Evolutionary conservation across 116 monocot genomes (phyloP), one percentile per base, ranked within the genome.

Genomic region (Iris pallida): DNA sequence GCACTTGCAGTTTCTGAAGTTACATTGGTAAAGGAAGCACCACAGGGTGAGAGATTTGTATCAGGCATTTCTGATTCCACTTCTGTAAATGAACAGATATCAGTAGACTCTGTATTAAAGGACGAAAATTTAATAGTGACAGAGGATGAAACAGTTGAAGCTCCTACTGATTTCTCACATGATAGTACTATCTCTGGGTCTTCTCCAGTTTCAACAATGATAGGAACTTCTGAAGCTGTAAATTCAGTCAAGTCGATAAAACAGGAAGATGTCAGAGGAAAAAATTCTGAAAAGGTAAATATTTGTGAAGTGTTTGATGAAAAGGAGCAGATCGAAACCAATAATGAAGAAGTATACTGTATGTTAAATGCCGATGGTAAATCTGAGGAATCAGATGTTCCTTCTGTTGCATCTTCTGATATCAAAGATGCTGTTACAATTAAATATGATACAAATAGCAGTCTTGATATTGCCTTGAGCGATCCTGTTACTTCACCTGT

Each of bases 401-500:
- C 49, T 51, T 7, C 7, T 9, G 49, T 51, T 13, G 13, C 7
- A 16, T 70, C 58, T 16, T 4, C n/a, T 63, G 62, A 64, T 70
- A 14, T 6, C 15, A 55, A 20, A 16, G 75, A 75, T 55, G 2
- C 40, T 43, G 5, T 49, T 53, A 42, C 53, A 43, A 43, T 63
- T 46, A 66, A 65, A 68, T 16, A 30, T 55, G 42, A 73, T 74
- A 70, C 10, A 17, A 41, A 14, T 41, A 16, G 9, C 55, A 53
- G 54, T 44, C 64, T 51, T 63, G 72, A 59, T 73, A 51, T 42
- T 61, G 53, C 41, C 56, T 61, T 42, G n/a, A 51, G 7, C 20
- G 64, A 64, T 48, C 48, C 61, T 76, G 15, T 2, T 63, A 42
- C 41, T 15, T 54, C 30, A 15, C 42, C 18, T 9, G 16, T 42